A percentile compares a stretch with the other conserved stretches of the same genome.
Conservation (phyloP, 2,329 filamentous ascomycete species). For the Talaromyces islandicus region DNA sequence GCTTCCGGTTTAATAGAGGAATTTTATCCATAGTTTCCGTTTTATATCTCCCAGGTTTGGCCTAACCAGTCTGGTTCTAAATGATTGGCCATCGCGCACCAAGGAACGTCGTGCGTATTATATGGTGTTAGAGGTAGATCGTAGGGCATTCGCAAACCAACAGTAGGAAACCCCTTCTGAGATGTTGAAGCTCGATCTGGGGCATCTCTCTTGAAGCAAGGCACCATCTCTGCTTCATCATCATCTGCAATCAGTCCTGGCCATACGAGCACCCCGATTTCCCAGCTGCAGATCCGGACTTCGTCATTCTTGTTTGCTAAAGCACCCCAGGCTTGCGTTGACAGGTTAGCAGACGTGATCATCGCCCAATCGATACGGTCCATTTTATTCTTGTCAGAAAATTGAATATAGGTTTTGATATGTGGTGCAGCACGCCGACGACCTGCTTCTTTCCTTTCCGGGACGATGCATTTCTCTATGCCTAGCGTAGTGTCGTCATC, state of each 20-base stretch:
- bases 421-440: conserved; percentile 71
- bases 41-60: conserved; percentile 35
- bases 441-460: conserved; percentile 50
- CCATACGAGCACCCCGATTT: conserved; percentile 79
- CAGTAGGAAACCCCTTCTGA: conserved; percentile 22
- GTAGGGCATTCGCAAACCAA: conserved; percentile 79
- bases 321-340: conserved; percentile 83
- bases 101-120: conserved; percentile 58
- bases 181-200: conserved; percentile 18
- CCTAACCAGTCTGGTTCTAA: conserved; percentile 57
- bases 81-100: conserved; percentile 63
- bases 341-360: conserved; percentile 84
- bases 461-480: background rate
- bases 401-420: conserved; percentile 82
- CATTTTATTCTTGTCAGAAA: conserved; percentile 31
- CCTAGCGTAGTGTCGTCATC: background rate
- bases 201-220: conserved; percentile 59
- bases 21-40: too few species aligned
- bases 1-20: too few species aligned
- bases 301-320: conserved; percentile 51
- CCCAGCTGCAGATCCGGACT: conserved; percentile 71
- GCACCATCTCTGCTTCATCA: conserved; percentile 52
- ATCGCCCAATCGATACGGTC: conserved; percentile 72
- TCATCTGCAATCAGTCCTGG: conserved; percentile 48
- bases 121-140: conserved; percentile 68